Conservation (phyloP, 2,329 filamentous ascomycete genomes). For the Aspergillus proliferans region DNA sequence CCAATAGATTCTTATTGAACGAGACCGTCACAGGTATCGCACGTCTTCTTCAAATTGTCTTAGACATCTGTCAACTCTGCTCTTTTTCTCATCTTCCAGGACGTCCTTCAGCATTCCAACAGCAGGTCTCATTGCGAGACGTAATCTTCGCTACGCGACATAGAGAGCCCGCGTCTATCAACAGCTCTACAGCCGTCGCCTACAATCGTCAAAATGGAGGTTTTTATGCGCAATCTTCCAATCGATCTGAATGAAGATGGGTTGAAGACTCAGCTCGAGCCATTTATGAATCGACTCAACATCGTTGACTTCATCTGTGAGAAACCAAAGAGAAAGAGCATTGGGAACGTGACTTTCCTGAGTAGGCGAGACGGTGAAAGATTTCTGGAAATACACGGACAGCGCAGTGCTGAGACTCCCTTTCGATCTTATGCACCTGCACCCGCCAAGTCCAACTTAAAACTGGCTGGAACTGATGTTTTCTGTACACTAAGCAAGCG, state of each 20-base stretch:
- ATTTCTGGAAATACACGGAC: slow-evolving; percentile 37
- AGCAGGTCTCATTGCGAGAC: too few relatives aligned
- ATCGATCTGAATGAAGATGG: slow-evolving; percentile 36
- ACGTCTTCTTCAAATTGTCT: too few relatives aligned
- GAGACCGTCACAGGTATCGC: too few relatives aligned
- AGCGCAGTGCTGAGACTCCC: slow-evolving; percentile 3
- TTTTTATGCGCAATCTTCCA: slow-evolving; percentile 42
- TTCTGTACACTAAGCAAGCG: slow-evolving; percentile 30
- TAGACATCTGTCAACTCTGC: too few relatives aligned
- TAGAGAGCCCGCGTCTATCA: too few relatives aligned
- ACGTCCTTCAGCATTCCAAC: too few relatives aligned
- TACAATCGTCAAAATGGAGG: slow-evolving; percentile 32
- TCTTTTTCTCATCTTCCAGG: too few relatives aligned
- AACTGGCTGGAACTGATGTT: slow-evolving; percentile 15
- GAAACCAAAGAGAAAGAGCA: slow-evolving; percentile 36
- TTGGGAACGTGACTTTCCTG: slow-evolving; percentile 45
- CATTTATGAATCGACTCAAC: slow-evolving; percentile 30
- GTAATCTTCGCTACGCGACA: too few relatives aligned
- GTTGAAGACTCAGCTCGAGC: slow-evolving; percentile 36
- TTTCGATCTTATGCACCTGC: too few relatives aligned
- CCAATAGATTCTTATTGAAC: too few relatives aligned
- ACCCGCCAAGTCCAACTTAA: slow-evolving; percentile 7
- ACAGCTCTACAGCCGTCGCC: too few relatives aligned
- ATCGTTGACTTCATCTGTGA: slow-evolving; percentile 41
- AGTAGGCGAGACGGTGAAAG: slow-evolving; percentile 30